phyloP scores from a whole-genome alignment of 2,329 filamentous ascomycete genomes.

The Fragosphaeria purpurea region DNA sequence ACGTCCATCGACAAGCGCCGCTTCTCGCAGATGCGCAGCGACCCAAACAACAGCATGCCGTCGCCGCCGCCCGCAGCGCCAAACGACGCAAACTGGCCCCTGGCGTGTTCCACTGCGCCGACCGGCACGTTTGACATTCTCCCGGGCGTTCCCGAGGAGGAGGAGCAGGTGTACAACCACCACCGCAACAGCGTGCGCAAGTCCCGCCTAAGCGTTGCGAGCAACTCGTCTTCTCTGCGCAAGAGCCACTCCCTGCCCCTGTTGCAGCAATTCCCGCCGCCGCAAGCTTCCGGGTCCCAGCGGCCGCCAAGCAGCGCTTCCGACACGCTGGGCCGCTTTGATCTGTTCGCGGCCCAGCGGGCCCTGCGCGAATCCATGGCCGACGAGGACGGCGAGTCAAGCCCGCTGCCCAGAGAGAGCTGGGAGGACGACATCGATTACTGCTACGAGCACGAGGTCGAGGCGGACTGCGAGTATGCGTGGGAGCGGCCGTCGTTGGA shows the following conservation, averaged over 20 bases:
- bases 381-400: slow-evolving; percentile 17
- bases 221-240: slow-evolving; percentile 41
- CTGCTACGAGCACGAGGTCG: slow-evolving; percentile 58
- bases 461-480: slow-evolving; percentile 56
- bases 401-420: slow-evolving; percentile 31
- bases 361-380: slow-evolving; percentile 19
- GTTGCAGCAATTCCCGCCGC: slow-evolving; percentile 34
- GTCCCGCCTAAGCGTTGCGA: slow-evolving; percentile 34
- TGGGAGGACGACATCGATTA: slow-evolving; percentile 66
- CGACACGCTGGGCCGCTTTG: slow-evolving; percentile 39
- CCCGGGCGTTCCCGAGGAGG: slow-evolving; percentile 53
- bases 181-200: slow-evolving; percentile 18
- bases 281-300: slow-evolving; percentile 6
- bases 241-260: slow-evolving; percentile 47
- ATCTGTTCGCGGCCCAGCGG: slow-evolving; percentile 27
- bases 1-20: slow-evolving; percentile 15
- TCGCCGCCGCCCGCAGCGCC: slow-evolving; percentile 18
- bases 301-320: slow-evolving; percentile 36
- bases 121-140: slow-evolving; percentile 32
- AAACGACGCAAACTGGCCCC: slow-evolving; percentile 33
- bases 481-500: slow-evolving; percentile 52
- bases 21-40: slow-evolving; percentile 27
- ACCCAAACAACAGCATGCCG: too few species aligned
- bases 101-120: slow-evolving; percentile 22
- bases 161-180: slow-evolving; percentile 35